Conservation (phyloP, 2,329 filamentous ascomycete genomes). For the Botryotinia calthae region DNA sequence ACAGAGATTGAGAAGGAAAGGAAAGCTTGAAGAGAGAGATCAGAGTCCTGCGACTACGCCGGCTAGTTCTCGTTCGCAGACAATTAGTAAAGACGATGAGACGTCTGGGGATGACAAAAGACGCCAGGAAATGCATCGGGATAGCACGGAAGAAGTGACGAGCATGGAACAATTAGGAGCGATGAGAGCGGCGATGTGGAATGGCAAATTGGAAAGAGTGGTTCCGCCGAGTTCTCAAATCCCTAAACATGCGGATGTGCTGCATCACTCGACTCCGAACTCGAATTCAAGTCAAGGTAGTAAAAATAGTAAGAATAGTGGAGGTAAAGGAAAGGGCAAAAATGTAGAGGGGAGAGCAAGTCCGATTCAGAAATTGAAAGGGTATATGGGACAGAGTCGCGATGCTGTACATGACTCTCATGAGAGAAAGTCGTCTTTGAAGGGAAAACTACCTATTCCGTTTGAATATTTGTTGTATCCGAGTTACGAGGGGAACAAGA, state of each 20-base stretch:
- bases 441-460: constrained; percentile 3
- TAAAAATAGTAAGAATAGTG: neutral
- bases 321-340: neutral
- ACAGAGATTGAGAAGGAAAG: neutral
- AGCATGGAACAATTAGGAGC: neutral
- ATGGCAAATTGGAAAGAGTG: constrained; percentile 12
- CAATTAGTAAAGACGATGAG: neutral
- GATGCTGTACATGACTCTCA: neutral
- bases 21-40: neutral
- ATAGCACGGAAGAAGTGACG: neutral
- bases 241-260: constrained; percentile 6
- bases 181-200: constrained; percentile 3
- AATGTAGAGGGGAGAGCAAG: neutral
- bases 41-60: neutral
- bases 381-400: constrained; percentile 4
- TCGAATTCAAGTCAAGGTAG: neutral
- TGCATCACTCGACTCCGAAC: neutral
- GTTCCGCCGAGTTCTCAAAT: neutral
- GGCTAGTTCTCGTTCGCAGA: constrained; percentile 9
- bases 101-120: too few species aligned
- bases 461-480: constrained; percentile 15
- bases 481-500: neutral
- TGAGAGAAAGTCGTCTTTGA: neutral
- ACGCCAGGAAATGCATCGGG: neutral
- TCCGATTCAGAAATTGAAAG: constrained; percentile 9